Evolutionary conservation across 2,329 filamentous ascomycete species (phyloP).

Genomic region (Colletotrichum sojae): DNA sequence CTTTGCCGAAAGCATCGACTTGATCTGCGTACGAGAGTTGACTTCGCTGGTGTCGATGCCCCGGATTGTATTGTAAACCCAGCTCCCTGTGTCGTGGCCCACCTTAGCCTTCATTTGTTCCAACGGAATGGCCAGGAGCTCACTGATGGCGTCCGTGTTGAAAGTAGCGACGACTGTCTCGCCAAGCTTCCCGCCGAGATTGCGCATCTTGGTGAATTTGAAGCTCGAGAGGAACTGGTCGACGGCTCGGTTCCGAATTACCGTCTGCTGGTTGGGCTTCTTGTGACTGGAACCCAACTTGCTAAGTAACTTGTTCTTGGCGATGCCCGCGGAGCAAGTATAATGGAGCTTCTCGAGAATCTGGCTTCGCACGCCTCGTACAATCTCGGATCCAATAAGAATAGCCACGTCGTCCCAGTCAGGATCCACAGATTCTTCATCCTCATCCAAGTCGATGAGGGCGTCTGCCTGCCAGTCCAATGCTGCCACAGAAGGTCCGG

Average conservation of each 20-base stretch:
- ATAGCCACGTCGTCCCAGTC: constrained; percentile 98
- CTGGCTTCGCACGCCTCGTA: constrained; percentile 79
- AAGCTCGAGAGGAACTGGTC: constrained; percentile 84
- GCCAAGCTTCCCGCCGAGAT: constrained; percentile 94
- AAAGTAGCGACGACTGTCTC: constrained; percentile 88
- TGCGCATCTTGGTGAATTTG: constrained; percentile 95
- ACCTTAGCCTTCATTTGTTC: constrained; percentile 84
- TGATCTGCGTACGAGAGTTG: constrained; percentile 91
- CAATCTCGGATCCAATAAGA: constrained; percentile 89
- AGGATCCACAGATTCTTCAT: constrained; percentile 83
- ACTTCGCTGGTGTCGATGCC: constrained; percentile 92
- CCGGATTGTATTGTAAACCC: constrained; percentile 88
- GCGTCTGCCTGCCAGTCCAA: constrained; percentile 88
- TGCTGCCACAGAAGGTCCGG: constrained; percentile 76
- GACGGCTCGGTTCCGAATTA: constrained; percentile 89
- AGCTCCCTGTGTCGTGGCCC: constrained; percentile 86
- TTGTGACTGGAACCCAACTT: constrained; percentile 93
- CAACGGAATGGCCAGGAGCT: constrained; percentile 79
- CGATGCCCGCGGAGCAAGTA: constrained; percentile 92
- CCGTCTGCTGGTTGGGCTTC: constrained; percentile 94
- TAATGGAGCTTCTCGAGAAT: constrained; percentile 83
- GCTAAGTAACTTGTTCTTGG: constrained; percentile 93
- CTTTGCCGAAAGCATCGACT: constrained; percentile 97
- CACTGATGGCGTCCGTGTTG: constrained; percentile 82
- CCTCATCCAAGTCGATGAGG: constrained; percentile 82